Conservation (phyloP, 108 stramenopile species). For the Fistulifera pelliculosa region DNA sequence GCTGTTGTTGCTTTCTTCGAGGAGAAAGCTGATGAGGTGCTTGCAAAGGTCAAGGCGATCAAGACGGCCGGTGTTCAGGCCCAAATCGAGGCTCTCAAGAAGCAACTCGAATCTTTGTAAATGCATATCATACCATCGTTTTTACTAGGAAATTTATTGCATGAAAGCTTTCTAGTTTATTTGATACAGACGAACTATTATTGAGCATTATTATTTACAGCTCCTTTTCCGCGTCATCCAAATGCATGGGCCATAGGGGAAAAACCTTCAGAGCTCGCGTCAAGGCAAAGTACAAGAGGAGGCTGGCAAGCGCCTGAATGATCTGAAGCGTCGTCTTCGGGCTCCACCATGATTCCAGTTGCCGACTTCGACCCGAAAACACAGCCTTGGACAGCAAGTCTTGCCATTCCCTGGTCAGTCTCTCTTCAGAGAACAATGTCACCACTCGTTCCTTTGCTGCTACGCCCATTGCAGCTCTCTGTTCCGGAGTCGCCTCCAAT, state of each 20-base stretch:
- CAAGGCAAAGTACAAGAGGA: too few relatives aligned
- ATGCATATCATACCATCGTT: not conserved
- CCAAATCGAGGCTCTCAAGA: slow-evolving; percentile 71
- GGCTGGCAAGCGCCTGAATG: too few relatives aligned
- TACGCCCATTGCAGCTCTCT: slow-evolving; percentile 48
- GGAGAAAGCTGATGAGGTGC: slow-evolving; percentile 33
- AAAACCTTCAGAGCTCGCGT: too few relatives aligned
- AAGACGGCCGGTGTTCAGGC: slow-evolving; percentile 58
- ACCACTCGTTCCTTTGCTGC: slow-evolving; percentile 53
- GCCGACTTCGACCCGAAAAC: slow-evolving; percentile 20
- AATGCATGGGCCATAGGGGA: too few relatives aligned
- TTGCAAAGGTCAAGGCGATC: slow-evolving; percentile 46
- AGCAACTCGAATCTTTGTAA: slow-evolving; percentile 25
- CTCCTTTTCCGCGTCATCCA: too few relatives aligned
- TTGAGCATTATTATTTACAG: too few relatives aligned
- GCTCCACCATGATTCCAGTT: slow-evolving; percentile 11
- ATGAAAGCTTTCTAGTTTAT: too few relatives aligned
- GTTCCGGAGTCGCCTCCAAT: slow-evolving; percentile 26
- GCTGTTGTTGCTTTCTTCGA: slow-evolving; percentile 64
- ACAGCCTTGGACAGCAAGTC: slow-evolving; percentile 35
- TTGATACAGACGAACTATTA: too few relatives aligned
- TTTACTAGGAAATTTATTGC: too few relatives aligned
- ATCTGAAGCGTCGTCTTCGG: too few relatives aligned
- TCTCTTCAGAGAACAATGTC: slow-evolving; percentile 50
- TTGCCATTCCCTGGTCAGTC: slow-evolving; percentile 57